Conservation (phyloP, 176 grass and related monocot genomes). For the Typha latifolia region DNA sequence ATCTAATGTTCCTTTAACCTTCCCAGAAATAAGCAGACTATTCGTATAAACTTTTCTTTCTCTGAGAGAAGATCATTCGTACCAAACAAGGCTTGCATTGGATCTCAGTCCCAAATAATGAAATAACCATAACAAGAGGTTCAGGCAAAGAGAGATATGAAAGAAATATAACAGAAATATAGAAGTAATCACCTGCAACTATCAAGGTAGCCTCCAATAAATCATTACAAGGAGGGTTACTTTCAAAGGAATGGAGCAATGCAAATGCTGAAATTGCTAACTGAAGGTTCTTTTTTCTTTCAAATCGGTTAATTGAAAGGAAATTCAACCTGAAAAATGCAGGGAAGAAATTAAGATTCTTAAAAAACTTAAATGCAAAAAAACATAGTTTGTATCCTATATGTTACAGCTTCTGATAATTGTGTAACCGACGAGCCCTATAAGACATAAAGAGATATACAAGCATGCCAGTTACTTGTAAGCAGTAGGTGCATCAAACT, state of each 20-base stretch:
- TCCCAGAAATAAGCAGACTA: too few species aligned
- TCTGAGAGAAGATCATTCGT: too few species aligned
- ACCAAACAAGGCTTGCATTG: too few species aligned
- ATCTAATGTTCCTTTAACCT: too few species aligned
- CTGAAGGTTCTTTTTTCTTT: slow-evolving; percentile 91
- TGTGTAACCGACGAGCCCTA: not conserved
- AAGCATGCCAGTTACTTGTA: slow-evolving; percentile 75
- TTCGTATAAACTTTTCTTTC: too few species aligned
- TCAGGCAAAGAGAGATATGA: too few species aligned
- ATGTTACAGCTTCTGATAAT: not conserved
- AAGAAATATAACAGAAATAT: not conserved
- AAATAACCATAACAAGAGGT: too few species aligned
- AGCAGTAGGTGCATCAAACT: slow-evolving; percentile 62
- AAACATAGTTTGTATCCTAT: not conserved
- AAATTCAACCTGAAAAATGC: slow-evolving; percentile 67
- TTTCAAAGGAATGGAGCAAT: slow-evolving; percentile 46
- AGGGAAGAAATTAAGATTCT: not conserved
- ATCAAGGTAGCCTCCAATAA: slow-evolving; percentile 57
- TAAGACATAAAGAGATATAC: slow-evolving; percentile 27
- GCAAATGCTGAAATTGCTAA: slow-evolving; percentile 92
- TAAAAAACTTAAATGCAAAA: not conserved
- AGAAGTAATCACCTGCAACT: slow-evolving; percentile 56
- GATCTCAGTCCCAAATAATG: too few species aligned
- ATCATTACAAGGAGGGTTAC: slow-evolving; percentile 24
- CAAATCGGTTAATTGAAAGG: slow-evolving; percentile 89